A percentile compares a stretch with the other conserved stretches of the same genome.
These are phyloP conservation scores for Garcia nutans DNA, from an alignment of 345 rosid species.

Conservation along the genomic window DNA sequence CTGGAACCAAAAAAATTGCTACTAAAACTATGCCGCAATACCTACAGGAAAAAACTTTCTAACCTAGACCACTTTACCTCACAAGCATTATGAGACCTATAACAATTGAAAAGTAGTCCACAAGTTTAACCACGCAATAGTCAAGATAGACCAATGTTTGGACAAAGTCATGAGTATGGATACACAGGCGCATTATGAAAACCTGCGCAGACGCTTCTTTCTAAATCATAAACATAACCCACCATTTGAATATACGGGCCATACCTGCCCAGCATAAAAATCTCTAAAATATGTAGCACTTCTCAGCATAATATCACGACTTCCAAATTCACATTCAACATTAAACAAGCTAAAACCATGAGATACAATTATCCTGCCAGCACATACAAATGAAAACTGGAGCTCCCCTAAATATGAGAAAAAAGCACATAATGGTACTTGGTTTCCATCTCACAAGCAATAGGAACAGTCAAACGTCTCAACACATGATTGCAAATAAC, in stretches of 20 bases:
- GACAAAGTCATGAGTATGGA: not conserved
- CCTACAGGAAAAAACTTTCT: not conserved
- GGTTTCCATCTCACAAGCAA: not conserved
- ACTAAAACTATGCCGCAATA: not conserved
- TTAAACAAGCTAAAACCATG: constrained; percentile 5
- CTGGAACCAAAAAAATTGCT: not conserved
- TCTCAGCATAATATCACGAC: not conserved
- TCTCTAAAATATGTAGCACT: not conserved
- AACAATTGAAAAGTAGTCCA: not conserved
- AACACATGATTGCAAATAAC: not conserved
- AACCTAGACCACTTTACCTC: not conserved
- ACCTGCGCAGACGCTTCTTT: not conserved
- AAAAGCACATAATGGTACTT: not conserved
- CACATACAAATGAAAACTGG: not conserved
- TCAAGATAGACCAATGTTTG: not conserved
- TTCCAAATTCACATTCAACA: not conserved
- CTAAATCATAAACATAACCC: constrained; percentile 1
- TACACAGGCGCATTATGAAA: too few species aligned
- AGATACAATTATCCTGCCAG: constrained; percentile 8
- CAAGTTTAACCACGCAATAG: not conserved
- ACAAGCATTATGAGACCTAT: not conserved
- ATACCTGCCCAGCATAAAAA: not conserved
- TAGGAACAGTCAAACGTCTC: not conserved
- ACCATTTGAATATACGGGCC: not conserved
- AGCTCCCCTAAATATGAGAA: not conserved